phyloP scores from a whole-genome alignment of 2,329 filamentous ascomycete species.

The Cladophialophora bantiana region DNA sequence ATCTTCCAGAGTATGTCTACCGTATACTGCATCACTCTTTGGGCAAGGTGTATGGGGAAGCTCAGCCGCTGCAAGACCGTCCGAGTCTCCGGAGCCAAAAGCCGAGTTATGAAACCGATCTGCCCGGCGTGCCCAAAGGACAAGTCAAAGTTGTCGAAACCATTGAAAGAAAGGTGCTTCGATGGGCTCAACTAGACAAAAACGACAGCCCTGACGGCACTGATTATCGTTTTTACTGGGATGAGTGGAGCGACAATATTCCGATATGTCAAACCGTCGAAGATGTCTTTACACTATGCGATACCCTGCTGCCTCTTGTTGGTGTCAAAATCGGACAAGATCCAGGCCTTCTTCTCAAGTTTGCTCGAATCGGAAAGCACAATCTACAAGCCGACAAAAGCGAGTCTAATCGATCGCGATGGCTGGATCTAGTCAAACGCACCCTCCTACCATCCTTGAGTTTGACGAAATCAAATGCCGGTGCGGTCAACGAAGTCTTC shows the following conservation, averaged over 20 bases:
- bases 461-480: slow-evolving; percentile 82
- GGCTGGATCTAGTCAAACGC: slow-evolving; percentile 83
- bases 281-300: slow-evolving; percentile 86
- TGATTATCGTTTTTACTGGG: slow-evolving; percentile 93
- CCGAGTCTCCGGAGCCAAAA: slow-evolving; percentile 56
- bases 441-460: slow-evolving; percentile 88
- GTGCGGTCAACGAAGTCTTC: slow-evolving; percentile 85
- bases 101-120: slow-evolving; percentile 65
- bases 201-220: slow-evolving; percentile 75
- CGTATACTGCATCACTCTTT: slow-evolving; percentile 85
- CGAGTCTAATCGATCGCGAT: slow-evolving; percentile 73
- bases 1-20: slow-evolving; percentile 80
- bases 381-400: slow-evolving; percentile 76
- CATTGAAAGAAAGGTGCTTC: slow-evolving; percentile 70
- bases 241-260: slow-evolving; percentile 94
- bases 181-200: slow-evolving; percentile 85
- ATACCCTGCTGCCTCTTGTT: slow-evolving; percentile 81
- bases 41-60: slow-evolving; percentile 71
- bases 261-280: slow-evolving; percentile 89
- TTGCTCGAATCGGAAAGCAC: slow-evolving; percentile 82
- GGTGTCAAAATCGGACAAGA: slow-evolving; percentile 92
- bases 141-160: slow-evolving; percentile 67
- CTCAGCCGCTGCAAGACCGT: slow-evolving; percentile 56
- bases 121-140: slow-evolving; percentile 73
- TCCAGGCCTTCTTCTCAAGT: slow-evolving; percentile 75